Evolutionary conservation across 1,284 basidiomycete genomes (phyloP).

Genomic region (Boletus sp.): DNA sequence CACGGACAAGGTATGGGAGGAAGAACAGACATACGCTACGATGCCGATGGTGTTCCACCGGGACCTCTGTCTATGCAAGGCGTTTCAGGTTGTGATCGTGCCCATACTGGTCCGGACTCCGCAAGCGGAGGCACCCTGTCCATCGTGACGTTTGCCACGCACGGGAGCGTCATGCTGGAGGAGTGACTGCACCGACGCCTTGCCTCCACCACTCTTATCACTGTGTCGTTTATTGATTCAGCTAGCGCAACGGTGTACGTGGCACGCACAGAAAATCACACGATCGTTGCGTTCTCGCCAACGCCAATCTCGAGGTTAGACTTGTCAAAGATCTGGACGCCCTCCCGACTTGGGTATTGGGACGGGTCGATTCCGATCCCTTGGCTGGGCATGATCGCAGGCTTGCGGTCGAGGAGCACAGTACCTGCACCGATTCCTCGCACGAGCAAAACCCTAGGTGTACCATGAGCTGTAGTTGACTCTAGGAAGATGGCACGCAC

Average conservation of each 20-base stretch:
- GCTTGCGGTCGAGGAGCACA: slow-evolving; percentile 83
- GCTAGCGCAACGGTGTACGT: neutral
- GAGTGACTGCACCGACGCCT: slow-evolving; percentile 89
- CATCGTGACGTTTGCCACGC: slow-evolving; percentile 79
- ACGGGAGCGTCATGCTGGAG: slow-evolving; percentile 94
- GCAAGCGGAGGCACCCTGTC: slow-evolving; percentile 62
- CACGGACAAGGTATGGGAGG: neutral
- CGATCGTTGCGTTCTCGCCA: slow-evolving; percentile 90
- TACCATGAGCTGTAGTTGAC: neutral
- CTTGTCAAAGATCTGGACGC: slow-evolving; percentile 77
- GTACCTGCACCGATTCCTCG: slow-evolving; percentile 91
- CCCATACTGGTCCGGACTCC: too few species aligned
- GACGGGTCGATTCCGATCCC: slow-evolving; percentile 61
- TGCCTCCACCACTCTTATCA: slow-evolving; percentile 89
- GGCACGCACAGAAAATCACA: slow-evolving; percentile 54
- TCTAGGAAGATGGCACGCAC: slow-evolving; percentile 35
- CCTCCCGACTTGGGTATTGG: slow-evolving; percentile 83
- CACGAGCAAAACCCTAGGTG: slow-evolving; percentile 76
- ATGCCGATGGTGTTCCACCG: slow-evolving; percentile 90
- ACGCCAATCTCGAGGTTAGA: slow-evolving; percentile 78
- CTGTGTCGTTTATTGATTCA: slow-evolving; percentile 42
- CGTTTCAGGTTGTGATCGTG: slow-evolving; percentile 19
- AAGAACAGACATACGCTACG: slow-evolving; percentile 68
- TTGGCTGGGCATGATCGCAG: slow-evolving; percentile 66
- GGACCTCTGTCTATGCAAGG: slow-evolving; percentile 65